A percentile compares a stretch with the other conserved stretches of the same genome.
Evolutionary conservation across 2,329 filamentous ascomycete species (phyloP).

Genomic region (Colletotrichum plurivorum): DNA sequence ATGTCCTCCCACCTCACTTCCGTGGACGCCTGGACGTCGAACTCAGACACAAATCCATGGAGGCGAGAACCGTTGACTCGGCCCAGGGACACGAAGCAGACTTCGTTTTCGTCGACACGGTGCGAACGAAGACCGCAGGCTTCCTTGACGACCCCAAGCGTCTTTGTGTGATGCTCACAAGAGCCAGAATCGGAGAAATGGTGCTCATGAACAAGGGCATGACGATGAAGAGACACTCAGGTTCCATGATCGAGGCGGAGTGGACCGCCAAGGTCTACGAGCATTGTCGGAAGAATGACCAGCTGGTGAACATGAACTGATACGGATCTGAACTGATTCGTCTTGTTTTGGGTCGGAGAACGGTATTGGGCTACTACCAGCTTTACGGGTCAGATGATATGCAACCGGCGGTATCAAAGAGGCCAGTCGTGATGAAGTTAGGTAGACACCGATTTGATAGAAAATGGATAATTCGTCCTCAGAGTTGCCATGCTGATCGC

Average conservation of each 20-base stretch:
- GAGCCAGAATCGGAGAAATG: conserved; percentile 60
- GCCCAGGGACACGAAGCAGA: conserved; percentile 64
- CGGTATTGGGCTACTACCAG: not conserved
- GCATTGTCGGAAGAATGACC: conserved; percentile 18
- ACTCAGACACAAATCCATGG: conserved; percentile 5
- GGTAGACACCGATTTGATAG: not conserved
- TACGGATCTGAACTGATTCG: not conserved
- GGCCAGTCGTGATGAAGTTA: not conserved
- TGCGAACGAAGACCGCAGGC: conserved; percentile 53
- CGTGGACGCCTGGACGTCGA: conserved; percentile 17
- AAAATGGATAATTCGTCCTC: not conserved
- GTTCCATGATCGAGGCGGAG: conserved; percentile 10
- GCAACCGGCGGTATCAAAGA: not conserved
- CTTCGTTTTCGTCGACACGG: conserved; percentile 62
- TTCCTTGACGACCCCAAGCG: conserved; percentile 61
- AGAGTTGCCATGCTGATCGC: too few relatives aligned
- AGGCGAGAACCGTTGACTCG: conserved; percentile 58
- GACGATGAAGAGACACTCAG: conserved; percentile 41
- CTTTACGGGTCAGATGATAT: not conserved
- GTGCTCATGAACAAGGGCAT: conserved; percentile 60
- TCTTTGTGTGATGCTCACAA: conserved; percentile 61
- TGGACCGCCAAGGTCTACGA: conserved; percentile 35
- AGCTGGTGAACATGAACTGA: conserved; percentile 6
- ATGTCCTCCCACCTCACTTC: conserved; percentile 15
- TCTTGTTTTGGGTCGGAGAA: not conserved